These are phyloP conservation scores for Chaetomiaceae sp. DNA, from an alignment of 2,329 filamentous ascomycete genomes.

Conservation along the genomic window DNA sequence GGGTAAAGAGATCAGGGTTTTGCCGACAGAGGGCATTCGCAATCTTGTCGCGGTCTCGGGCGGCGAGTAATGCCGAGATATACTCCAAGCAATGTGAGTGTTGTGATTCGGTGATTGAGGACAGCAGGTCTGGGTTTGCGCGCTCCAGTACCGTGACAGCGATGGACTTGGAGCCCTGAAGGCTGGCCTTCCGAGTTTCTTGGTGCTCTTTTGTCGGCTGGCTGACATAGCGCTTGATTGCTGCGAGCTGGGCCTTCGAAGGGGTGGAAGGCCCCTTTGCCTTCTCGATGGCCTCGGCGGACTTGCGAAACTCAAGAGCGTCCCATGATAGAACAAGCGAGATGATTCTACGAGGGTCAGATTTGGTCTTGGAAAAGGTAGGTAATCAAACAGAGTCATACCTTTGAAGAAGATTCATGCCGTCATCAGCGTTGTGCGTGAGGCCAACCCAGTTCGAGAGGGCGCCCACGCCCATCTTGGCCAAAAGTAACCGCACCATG, in stretches of 20 bases:
- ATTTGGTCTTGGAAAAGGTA: background rate
- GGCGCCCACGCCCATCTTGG: slow-evolving; percentile 70
- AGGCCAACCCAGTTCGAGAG: slow-evolving; percentile 76
- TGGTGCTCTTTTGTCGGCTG: slow-evolving; percentile 53
- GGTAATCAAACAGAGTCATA: slow-evolving; percentile 21
- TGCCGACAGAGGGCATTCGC: slow-evolving; percentile 61
- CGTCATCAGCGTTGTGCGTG: slow-evolving; percentile 66
- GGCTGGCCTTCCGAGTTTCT: slow-evolving; percentile 52
- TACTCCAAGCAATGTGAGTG: slow-evolving; percentile 65
- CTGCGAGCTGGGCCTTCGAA: slow-evolving; percentile 55
- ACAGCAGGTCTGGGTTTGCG: slow-evolving; percentile 41
- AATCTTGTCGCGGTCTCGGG: slow-evolving; percentile 69
- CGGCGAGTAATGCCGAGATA: slow-evolving; percentile 63
- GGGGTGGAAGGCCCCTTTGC: slow-evolving; percentile 46
- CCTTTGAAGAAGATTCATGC: slow-evolving; percentile 73
- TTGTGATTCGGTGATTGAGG: slow-evolving; percentile 51
- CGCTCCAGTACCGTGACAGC: slow-evolving; percentile 59
- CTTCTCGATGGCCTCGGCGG: slow-evolving; percentile 60
- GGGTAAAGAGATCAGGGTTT: slow-evolving; percentile 68
- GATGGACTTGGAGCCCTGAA: slow-evolving; percentile 52
- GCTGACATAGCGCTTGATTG: slow-evolving; percentile 55
- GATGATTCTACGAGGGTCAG: slow-evolving; percentile 54
- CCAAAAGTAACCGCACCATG: slow-evolving; percentile 66
- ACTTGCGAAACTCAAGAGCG: slow-evolving; percentile 62
- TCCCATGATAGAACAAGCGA: slow-evolving; percentile 71